Evolutionary conservation across 371 early-diverging fungal genomes (phyloP), one percentile per base, ranked within the genome.

Genomic region (Mucor mucedo): DNA sequence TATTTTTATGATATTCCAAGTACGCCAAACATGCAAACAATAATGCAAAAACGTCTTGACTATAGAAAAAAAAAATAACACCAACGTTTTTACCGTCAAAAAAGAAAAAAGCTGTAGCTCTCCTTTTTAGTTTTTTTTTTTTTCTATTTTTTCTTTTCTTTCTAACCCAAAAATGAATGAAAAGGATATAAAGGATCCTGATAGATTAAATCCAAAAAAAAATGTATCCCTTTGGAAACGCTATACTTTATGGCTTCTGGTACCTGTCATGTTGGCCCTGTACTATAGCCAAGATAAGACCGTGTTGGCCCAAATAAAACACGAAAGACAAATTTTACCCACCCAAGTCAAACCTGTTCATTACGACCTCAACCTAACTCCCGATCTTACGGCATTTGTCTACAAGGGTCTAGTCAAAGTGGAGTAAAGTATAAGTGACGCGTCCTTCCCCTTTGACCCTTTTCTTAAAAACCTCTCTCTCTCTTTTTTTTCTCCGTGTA

Each of bases 301-400:
- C n/a, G 65, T 65, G n/a, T 32, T 54, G 5, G 65, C 65, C 3
- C 30, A 52, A 8, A 41, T 45, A 56, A 72, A 73, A 35, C 66
- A 70, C 13, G 68, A 72, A 56, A 74, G 80, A 41, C 85, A 89
- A 66, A 73, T 94, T 48, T 77, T 95, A 60, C 96, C 96, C 39
- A 72, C 78, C 45, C 83, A 73, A 53, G 84, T 92, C 52, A 80
- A 74, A 44, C 96, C 96, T 30, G 62, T 78, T 42, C 92, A 95
- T 77, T 95, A 95, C 76, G 79, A 74, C 54, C 70, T 95, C 14
- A 75, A 78, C 48, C 60, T 95, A 52, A 83, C 77, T 27, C 94
- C 95, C 5, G 81, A 93, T 70, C 69, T 93, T 32, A 80, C 73
- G 14, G 74, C 80, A 8, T 91, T 92, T 74, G 81, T 71, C 32